These are phyloP conservation scores for Trichopus zeylanicus DNA, from an alignment of 116 monocot genomes.

Conservation along the genomic window DNA sequence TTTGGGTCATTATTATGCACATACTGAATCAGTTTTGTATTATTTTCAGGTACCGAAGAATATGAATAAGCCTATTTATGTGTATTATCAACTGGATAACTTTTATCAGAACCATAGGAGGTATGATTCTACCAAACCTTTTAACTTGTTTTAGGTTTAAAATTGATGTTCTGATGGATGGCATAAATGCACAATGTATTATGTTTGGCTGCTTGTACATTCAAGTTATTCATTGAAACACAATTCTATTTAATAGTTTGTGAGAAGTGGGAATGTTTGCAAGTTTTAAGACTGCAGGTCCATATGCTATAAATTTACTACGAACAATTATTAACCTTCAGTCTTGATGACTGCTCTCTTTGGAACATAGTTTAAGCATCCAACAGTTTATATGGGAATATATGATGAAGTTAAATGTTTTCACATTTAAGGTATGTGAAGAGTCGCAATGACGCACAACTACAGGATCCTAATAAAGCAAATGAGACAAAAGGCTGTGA, in stretches of 20 bases:
- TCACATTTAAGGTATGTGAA: constrained; percentile 61
- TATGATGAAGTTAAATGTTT: neutral
- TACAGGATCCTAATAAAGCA: constrained; percentile 31
- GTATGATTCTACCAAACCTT: constrained; percentile 13
- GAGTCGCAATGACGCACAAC: constrained; percentile 73
- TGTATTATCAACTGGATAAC: constrained; percentile 81
- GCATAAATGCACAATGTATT: neutral
- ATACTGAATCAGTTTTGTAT: neutral
- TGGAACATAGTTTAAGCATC: no score
- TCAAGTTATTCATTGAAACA: no score
- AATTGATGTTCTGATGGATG: no score
- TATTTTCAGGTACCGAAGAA: constrained; percentile 44
- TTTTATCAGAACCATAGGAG: constrained; percentile 88
- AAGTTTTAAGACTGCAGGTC: no score
- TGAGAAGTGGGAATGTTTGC: no score
- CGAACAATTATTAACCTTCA: neutral
- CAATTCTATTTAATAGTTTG: neutral
- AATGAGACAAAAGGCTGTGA: constrained; percentile 60
- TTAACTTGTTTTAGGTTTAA: neutral
- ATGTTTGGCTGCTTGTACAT: no score
- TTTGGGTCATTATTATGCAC: neutral
- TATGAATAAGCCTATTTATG: constrained; percentile 64
- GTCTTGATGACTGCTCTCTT: neutral
- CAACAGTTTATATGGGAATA: neutral
- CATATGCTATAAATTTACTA: neutral